Evolutionary conservation across 2,329 filamentous ascomycete genomes (phyloP).

Genomic region (Nemania sp.): DNA sequence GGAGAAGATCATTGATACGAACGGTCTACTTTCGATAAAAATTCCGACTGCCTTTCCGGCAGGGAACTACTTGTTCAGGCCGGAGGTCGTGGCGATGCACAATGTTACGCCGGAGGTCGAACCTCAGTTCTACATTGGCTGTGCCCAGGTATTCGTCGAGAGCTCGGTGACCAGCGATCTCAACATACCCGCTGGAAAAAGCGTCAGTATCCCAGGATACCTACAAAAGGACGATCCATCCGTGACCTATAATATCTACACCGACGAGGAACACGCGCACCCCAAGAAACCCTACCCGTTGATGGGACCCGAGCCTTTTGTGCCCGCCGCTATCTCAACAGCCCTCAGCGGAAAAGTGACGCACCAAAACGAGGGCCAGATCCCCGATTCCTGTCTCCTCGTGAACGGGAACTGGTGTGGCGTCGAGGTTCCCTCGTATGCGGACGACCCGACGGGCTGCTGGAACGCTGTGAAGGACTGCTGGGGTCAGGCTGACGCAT

Average conservation of each 20-base stretch:
- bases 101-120: conserved; percentile 55
- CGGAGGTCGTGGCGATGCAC: conserved; percentile 71
- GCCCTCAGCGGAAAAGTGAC: conserved; percentile 17
- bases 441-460: conserved; percentile 55
- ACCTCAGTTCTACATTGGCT: conserved; percentile 73
- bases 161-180: conserved; percentile 45
- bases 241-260: conserved; percentile 68
- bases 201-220: conserved; percentile 69
- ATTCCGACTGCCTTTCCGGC: conserved; percentile 64
- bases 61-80: conserved; percentile 70
- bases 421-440: conserved; percentile 61
- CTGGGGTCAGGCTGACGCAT: conserved; percentile 61
- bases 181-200: conserved; percentile 51
- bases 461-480: conserved; percentile 59
- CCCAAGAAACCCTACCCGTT: conserved; percentile 58
- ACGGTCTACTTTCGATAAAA: conserved; percentile 64
- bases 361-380: conserved; percentile 48
- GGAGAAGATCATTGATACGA: conserved; percentile 65
- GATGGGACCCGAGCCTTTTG: conserved; percentile 56
- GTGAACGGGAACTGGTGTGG: conserved; percentile 75
- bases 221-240: conserved; percentile 57
- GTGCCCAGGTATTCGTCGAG: conserved; percentile 68
- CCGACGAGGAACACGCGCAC: conserved; percentile 31
- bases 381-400: conserved; percentile 60
- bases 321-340: conserved; percentile 12